A percentile compares a stretch with the other conserved stretches of the same genome.
phyloP scores from a whole-genome alignment of 2,329 filamentous ascomycete species.

The Cercospora beticola region DNA sequence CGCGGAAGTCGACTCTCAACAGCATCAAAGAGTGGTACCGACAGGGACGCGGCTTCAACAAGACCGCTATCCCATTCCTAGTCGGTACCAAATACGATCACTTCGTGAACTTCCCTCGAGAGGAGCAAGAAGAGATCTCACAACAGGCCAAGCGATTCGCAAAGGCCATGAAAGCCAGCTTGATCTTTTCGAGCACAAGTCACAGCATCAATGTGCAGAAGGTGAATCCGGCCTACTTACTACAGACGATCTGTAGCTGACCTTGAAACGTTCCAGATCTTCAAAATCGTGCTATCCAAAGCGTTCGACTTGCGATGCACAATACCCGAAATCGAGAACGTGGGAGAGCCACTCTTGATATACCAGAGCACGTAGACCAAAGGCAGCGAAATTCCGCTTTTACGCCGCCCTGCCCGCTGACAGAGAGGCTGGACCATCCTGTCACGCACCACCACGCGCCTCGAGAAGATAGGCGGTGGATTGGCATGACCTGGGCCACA shows the following conservation, averaged over 20 bases:
- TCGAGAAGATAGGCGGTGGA: background rate
- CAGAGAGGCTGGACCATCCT: conserved; percentile 10
- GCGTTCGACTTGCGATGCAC: conserved; percentile 98
- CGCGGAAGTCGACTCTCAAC: conserved; percentile 95
- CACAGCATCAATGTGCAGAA: conserved; percentile 99
- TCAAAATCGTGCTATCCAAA: conserved; percentile 98
- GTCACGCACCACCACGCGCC: conserved; percentile 12
- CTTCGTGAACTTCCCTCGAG: conserved; percentile 96
- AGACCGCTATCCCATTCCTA: conserved; percentile 97
- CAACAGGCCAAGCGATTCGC: conserved; percentile 96
- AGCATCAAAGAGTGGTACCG: conserved; percentile 99
- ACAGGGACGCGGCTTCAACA: conserved; percentile 97
- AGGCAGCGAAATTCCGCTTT: background rate
- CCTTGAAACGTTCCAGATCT: conserved; percentile 65
- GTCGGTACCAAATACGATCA: conserved; percentile 99
- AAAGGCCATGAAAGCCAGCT: conserved; percentile 94
- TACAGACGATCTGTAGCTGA: conserved; percentile 3
- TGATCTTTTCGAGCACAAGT: conserved; percentile 98
- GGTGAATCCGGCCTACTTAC: conserved; percentile 52
- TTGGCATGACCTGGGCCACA: conserved; percentile 1
- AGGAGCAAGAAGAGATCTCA: conserved; percentile 98
- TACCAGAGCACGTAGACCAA: conserved; percentile 57
- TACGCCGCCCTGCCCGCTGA: background rate
- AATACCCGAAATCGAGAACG: conserved; percentile 97
- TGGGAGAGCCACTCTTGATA: conserved; percentile 89